phyloP scores from a whole-genome alignment of 2,329 filamentous ascomycete species.

The Claviceps humidiphila region DNA sequence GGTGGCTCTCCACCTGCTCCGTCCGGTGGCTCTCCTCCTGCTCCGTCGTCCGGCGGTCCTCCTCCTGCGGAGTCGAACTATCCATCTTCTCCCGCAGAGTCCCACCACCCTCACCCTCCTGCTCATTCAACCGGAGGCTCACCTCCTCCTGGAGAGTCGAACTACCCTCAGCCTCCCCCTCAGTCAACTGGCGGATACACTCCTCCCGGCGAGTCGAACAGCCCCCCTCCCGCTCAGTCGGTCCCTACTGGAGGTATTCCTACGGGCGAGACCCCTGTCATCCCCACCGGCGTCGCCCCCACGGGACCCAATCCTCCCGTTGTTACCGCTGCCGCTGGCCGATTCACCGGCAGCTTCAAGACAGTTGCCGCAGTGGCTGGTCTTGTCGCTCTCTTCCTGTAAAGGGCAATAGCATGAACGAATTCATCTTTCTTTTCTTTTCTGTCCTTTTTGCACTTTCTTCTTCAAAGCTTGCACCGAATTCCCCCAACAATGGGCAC shows the following conservation, averaged over 20 bases:
- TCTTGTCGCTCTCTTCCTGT: conserved; percentile 17
- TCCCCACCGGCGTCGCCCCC: neutral
- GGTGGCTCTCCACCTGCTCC: too few species aligned
- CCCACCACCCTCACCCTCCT: neutral
- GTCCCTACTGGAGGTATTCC: neutral
- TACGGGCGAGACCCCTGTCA: neutral
- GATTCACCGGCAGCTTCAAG: conserved; percentile 16
- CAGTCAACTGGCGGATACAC: neutral
- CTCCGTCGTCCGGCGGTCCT: too few species aligned
- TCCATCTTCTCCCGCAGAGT: neutral
- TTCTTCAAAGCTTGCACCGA: neutral
- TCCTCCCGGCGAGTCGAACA: neutral
- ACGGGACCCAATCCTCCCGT: conserved; percentile 7
- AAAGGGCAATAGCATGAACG: neutral
- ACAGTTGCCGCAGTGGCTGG: conserved; percentile 18
- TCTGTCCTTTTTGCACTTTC: neutral
- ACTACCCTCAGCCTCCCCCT: neutral
- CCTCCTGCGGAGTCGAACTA: neutral
- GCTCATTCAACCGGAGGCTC: neutral
- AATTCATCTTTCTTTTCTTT: neutral
- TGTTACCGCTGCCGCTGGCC: conserved; percentile 19
- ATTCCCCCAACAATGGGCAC: neutral
- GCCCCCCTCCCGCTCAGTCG: neutral
- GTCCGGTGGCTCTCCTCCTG: too few species aligned
- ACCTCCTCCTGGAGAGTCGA: neutral